phyloP scores from a whole-genome alignment of 1,139 yeast species.

The Protomyces gravidus region DNA sequence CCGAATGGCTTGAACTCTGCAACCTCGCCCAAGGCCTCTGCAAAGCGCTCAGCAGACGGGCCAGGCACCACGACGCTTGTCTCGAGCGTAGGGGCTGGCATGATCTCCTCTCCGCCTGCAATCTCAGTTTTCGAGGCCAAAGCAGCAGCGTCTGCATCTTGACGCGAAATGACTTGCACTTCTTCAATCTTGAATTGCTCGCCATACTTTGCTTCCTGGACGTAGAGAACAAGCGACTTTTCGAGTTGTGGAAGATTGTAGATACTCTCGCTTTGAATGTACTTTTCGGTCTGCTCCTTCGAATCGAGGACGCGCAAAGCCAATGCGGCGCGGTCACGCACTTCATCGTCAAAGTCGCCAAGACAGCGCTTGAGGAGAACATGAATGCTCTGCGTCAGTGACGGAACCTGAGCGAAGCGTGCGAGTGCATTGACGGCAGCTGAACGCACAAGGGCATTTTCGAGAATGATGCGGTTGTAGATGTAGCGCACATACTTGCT shows the following conservation, averaged over 20 bases:
- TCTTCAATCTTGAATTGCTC: slow-evolving; percentile 66
- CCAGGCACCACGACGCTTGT: slow-evolving; percentile 34
- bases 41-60: slow-evolving; percentile 57
- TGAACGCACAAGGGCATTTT: slow-evolving; percentile 89
- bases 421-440: slow-evolving; percentile 92
- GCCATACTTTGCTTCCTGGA: slow-evolving; percentile 58
- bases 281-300: slow-evolving; percentile 48
- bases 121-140: slow-evolving; percentile 51
- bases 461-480: slow-evolving; percentile 92
- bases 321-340: slow-evolving; percentile 93
- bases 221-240: slow-evolving; percentile 66
- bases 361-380: slow-evolving; percentile 77
- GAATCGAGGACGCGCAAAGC: slow-evolving; percentile 63
- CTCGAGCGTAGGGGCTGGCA: slow-evolving; percentile 31
- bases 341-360: slow-evolving; percentile 91
- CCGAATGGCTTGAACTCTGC: slow-evolving; percentile 74
- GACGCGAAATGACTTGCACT: slow-evolving; percentile 60
- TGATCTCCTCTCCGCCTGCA: slow-evolving; percentile 33
- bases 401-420: slow-evolving; percentile 67
- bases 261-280: slow-evolving; percentile 55
- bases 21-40: slow-evolving; percentile 60
- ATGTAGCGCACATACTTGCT: slow-evolving; percentile 91
- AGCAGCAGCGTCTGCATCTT: slow-evolving; percentile 60
- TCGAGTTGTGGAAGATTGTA: slow-evolving; percentile 77
- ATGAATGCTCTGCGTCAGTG: slow-evolving; percentile 55